Base-by-base conservation (phyloP, 2,329 filamentous ascomycete species). In the Sordariomycetes sp. region DNA sequence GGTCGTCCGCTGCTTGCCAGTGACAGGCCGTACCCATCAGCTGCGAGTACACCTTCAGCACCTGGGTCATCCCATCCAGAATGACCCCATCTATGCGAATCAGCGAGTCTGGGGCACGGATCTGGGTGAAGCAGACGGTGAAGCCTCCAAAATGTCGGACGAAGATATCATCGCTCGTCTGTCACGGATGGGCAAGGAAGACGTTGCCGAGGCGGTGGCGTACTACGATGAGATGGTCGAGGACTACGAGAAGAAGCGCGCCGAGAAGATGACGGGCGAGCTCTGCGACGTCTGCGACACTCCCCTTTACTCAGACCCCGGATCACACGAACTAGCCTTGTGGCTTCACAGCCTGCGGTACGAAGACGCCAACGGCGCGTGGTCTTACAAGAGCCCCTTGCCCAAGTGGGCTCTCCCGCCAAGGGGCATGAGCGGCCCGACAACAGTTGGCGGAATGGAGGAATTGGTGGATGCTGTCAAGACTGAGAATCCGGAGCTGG, bases 11-110 rank as follows among this genome's bases (percentile, higher is more conserved):
- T 96, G 92, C 54, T 72, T 94, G 37, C 92, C 92, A 0, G 75
- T 96, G 19, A 98, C 92, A 0, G 92, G 92, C 1, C 76, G 92
- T 33, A 98, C 92, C 10, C 92, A 98, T 51, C 92, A 98, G 56
- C 73, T 98, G 32, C 79, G 92, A 21, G 92, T 98, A 14, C 92
- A 98, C 50, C 70, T 98, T 12, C 92, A 98, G 53, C 94, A 86
- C 55, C 67, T 98, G 4, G 92, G 92, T 2, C 84, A 96, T 52
- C 92, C 92, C 2, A 96, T 98, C 46, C 80, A 86, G 43, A 98
- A 98, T 55, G 92, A 98, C 52, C 92, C 92, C 7, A 96, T 98
- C 47, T 98, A 98, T 57, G 87, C 86, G 48, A 98, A 98, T 53
- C 79, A 86, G 51, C 79, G 79, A 37, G 92, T 98, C 9, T 98